Evolutionary conservation across 768 basidiomycete species (phyloP), one percentile per base, ranked within the genome.

Genomic region (Nidularia pulvinata): DNA sequence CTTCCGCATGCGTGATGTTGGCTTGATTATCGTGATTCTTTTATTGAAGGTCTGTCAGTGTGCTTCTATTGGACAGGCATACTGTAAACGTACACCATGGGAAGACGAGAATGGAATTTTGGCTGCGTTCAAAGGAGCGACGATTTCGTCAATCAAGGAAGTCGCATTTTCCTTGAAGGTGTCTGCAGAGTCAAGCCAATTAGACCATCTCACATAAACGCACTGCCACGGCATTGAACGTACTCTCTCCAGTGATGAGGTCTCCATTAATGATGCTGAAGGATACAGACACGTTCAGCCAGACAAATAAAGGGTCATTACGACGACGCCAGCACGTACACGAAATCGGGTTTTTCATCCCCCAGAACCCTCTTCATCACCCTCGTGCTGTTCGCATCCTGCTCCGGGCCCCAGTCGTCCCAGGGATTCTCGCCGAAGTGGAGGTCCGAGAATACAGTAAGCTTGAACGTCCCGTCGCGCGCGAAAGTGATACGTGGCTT

Each of bases 341-440:
- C 88, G 65, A 82, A 91, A 62, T 89, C 84, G 0, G 89, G 88
- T 32, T 71, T 69, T 66, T 91, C 88, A 47, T 79, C 68, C 2
- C 68, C 63, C 30, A 91, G 62, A 16, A 90, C 73, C 1, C 59
- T 69, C 19, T 78, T 72, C 81, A 88, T 87, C 53, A 91, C 62
- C 4, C 68, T 68, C 7, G 75, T 76, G 55, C 85, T 89, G 43
- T 87, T 85, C 25, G 70, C 64, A 55, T 91, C 89, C 59, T 91
- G 86, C 57, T 77, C 70, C 16, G 83, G 83, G 0, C 89, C 88
- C 82, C 85, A 86, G 6, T 55, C 65, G 50, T 84, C 84, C 82
- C 84, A 86, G 6, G 87, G 85, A 58, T 88, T 85, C 67, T 91
- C 89, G 30, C 89, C 89, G 55, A 78, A 89, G 61, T 90, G 89